Percentiles rank a stretch among this genome's conserved stretches.
phyloP scores from a whole-genome alignment of 1,139 yeast genomes.

The Saccharomyces hybrid region DNA sequence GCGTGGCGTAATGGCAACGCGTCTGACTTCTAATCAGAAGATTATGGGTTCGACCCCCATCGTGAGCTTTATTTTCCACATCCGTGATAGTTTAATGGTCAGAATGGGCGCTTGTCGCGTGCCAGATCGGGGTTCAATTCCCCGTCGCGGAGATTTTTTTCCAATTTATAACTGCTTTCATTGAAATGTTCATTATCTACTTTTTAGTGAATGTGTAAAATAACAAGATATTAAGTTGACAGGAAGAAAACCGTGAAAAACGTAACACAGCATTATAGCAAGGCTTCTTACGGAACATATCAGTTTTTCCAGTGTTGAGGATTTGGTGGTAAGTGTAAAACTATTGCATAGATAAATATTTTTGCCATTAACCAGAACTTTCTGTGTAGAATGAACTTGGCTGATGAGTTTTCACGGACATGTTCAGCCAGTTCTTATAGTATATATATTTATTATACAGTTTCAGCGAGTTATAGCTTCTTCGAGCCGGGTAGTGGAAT shows the following conservation, averaged over 20 bases:
- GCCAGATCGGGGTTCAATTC: slow-evolving; percentile 36
- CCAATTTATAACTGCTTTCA: neutral
- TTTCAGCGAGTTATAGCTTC: neutral
- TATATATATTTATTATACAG: too few relatives aligned
- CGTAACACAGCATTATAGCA: neutral
- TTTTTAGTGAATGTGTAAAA: neutral
- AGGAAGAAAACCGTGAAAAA: neutral
- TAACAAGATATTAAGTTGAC: neutral
- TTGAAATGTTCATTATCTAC: neutral
- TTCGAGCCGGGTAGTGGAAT: neutral
- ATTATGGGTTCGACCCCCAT: slow-evolving; percentile 56
- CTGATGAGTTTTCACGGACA: neutral
- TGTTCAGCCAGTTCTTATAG: too few relatives aligned
- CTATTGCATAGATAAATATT: too few relatives aligned
- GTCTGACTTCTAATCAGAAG: slow-evolving; percentile 55
- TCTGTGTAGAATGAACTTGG: neutral
- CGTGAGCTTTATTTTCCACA: slow-evolving; percentile 35
- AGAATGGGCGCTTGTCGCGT: slow-evolving; percentile 36
- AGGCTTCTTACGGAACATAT: neutral
- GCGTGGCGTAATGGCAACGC: slow-evolving; percentile 58
- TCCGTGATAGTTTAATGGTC: slow-evolving; percentile 34
- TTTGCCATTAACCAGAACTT: too few relatives aligned
- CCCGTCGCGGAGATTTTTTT: slow-evolving; percentile 34
- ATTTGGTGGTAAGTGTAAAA: too few relatives aligned
- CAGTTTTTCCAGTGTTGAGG: too few relatives aligned